These are phyloP conservation scores for Diaporthe capsici DNA, from an alignment of 2,329 filamentous ascomycete species.

Conservation along the genomic window DNA sequence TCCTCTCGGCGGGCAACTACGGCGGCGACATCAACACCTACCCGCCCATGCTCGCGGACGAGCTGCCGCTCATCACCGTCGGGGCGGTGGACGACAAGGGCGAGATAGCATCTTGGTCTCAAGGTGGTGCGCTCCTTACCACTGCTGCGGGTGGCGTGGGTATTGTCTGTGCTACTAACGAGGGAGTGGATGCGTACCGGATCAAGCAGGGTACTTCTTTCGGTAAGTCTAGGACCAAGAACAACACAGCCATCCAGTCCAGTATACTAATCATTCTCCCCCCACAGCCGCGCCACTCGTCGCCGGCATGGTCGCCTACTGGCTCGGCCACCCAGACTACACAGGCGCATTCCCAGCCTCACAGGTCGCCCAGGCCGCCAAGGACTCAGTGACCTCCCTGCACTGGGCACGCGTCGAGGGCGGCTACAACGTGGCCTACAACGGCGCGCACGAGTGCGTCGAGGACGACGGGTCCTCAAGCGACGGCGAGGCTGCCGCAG, in stretches of 20 bases:
- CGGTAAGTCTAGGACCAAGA: neutral
- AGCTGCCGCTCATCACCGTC: conserved; percentile 14
- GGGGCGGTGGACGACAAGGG: neutral
- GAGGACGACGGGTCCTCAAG: neutral
- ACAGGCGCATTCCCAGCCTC: conserved; percentile 6
- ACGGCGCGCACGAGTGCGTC: conserved; percentile 6
- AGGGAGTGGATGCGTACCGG: conserved; percentile 11
- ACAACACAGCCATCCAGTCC: rapidly evolving
- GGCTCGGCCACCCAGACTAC: conserved; percentile 28
- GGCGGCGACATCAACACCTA: conserved; percentile 23
- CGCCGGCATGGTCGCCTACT: conserved; percentile 12
- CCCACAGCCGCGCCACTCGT: neutral
- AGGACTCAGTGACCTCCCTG: neutral
- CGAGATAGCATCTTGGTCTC: conserved; percentile 7
- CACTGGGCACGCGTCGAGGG: conserved; percentile 17
- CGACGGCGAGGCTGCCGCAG: neutral
- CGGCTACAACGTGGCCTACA: conserved; percentile 19
- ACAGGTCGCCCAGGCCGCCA: conserved; percentile 1
- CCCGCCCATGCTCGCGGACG: conserved; percentile 8
- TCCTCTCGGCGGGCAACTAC: conserved; percentile 7
- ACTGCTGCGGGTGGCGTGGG: conserved; percentile 5
- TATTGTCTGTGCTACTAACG: conserved; percentile 14
- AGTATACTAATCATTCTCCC: neutral
- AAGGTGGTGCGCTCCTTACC: neutral
- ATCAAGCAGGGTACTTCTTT: conserved; percentile 5